Evolutionary conservation across 192 early-diverging fungal species (phyloP).

Genomic region (Coemansia sp.): DNA sequence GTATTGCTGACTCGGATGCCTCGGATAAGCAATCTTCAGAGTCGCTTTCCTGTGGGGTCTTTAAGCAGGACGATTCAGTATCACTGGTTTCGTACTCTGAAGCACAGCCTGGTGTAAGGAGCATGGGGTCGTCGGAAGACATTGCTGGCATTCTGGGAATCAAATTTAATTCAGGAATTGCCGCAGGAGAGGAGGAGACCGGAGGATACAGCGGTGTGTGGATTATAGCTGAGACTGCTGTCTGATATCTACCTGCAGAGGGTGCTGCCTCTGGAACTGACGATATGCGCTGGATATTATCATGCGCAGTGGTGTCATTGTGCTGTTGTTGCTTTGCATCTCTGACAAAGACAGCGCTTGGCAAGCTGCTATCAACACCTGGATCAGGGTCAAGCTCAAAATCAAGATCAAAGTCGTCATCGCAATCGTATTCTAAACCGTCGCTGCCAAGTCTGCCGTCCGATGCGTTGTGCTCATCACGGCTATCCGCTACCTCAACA

Average conservation of each 20-base stretch:
- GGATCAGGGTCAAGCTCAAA: neutral
- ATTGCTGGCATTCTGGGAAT: neutral
- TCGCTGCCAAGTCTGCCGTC: neutral
- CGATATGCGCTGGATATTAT: neutral
- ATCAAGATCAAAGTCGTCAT: neutral
- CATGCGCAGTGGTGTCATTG: neutral
- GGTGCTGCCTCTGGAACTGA: neutral
- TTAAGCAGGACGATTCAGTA: constrained; percentile 35
- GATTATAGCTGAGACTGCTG: neutral
- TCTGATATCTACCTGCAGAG: neutral
- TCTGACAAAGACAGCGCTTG: neutral
- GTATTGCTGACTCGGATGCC: neutral
- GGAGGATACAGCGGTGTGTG: neutral
- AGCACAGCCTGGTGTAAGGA: constrained; percentile 2
- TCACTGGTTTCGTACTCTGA: constrained; percentile 31
- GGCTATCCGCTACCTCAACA: neutral
- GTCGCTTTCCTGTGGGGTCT: constrained; percentile 39
- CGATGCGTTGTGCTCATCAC: neutral
- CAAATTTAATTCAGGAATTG: neutral
- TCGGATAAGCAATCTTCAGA: constrained; percentile 11
- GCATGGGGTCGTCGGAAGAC: neutral
- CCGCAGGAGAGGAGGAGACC: neutral
- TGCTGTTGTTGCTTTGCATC: neutral
- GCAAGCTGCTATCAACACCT: neutral
- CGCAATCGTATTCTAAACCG: neutral